phyloP scores from a whole-genome alignment of 2,329 filamentous ascomycete genomes.

The Ascochyta rabiei region DNA sequence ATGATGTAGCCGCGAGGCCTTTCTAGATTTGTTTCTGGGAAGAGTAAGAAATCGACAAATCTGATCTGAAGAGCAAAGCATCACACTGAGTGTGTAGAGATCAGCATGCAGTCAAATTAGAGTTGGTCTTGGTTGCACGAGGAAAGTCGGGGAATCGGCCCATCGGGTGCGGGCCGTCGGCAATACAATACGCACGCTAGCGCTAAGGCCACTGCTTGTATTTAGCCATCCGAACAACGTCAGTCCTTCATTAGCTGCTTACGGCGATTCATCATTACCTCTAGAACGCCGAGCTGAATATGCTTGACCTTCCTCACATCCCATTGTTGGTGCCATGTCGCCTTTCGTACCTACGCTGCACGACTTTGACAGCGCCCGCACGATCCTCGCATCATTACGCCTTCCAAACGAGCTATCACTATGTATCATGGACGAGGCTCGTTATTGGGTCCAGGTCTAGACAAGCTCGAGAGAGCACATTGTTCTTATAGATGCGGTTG shows the following conservation, averaged over 20 bases:
- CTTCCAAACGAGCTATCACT: constrained; percentile 25
- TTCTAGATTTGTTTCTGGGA: background rate
- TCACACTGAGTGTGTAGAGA: background rate
- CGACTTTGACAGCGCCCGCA: constrained; percentile 2
- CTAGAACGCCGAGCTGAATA: background rate
- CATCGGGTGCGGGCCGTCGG: constrained; percentile 19
- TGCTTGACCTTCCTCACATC: too few relatives aligned
- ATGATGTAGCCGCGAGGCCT: background rate
- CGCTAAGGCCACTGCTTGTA: constrained; percentile 1
- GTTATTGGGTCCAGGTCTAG: constrained; percentile 19
- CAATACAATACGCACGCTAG: constrained; percentile 6
- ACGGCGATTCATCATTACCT: too few relatives aligned
- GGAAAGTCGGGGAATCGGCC: constrained; percentile 10
- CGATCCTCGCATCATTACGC: constrained; percentile 13
- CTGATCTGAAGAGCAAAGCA: background rate
- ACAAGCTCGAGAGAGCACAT: background rate
- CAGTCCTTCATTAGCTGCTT: background rate
- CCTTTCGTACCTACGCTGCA: constrained; percentile 1
- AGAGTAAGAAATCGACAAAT: background rate
- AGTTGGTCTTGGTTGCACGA: constrained; percentile 13
- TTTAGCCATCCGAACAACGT: constrained; percentile 3
- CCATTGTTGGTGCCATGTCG: background rate
- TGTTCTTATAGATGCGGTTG: constrained; percentile 11
- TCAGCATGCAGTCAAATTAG: constrained; percentile 14
- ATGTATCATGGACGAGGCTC: constrained; percentile 21